Base-by-base conservation (phyloP, 805 yeast species). In the Myxozyma nipponensis region DNA sequence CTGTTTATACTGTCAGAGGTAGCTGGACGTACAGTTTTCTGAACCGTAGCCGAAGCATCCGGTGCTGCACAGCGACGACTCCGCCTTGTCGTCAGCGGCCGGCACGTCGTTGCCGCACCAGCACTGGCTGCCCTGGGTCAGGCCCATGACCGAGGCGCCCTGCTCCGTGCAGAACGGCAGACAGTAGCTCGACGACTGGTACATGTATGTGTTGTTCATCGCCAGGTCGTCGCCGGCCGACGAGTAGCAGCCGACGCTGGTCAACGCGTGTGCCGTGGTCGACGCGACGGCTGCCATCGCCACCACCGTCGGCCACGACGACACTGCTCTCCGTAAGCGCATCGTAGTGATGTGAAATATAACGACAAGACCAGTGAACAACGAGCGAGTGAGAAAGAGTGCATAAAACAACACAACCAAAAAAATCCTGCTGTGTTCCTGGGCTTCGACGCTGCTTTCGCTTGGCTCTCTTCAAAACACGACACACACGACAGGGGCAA, bases 131-230 rank as follows among this genome's bases (percentile, higher is more conserved):
- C 88, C 86, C 44, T 73, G 66, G 10, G 74, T 64, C 30, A 79
- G 63, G 32, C 55, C 89, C 38, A 76, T 76, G 18, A 74, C 72
- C 19, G 71, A 67, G 61, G 67, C 70, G 6, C 76, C 75, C 46
- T 63, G 48, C n/a, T 57, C 62, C 3, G 67, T 59, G 67, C 96
- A 83, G 54, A 72, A 69, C 5, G 61, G 57, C 50, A 72, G 69
- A 66, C 93, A 84, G 62, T 77, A 69, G 5, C 76, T 70, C 17
- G 80, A 75, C 6, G 88, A 75, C 67, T 85, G 90, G 63, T 69
- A 83, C 1, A 66, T 68, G 64, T 77, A 77, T 2, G 72, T 60
- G 26, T 83, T 86, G 53, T 70, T 64, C 48, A 60, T 63, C n/a
- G 63, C 44, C 59, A 71, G 77, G 10, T 67, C 61, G 18, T 65